Conservation (phyloP, 2,329 filamentous ascomycete genomes). For the Xylaria digitata region DNA sequence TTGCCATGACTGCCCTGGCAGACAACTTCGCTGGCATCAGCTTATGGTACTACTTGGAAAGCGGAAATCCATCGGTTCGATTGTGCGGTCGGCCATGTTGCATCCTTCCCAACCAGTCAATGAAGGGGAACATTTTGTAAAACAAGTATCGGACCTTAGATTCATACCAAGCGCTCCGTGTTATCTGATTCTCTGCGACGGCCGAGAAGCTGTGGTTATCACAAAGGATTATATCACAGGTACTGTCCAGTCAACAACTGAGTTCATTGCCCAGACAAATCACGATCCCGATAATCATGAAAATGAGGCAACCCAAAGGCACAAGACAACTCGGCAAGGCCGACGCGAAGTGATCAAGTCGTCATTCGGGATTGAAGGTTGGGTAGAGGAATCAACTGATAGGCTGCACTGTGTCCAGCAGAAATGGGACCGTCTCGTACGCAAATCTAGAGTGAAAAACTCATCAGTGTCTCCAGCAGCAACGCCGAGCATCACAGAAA, state of each 20-base stretch:
- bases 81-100: slow-evolving; percentile 55
- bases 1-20: slow-evolving; percentile 56
- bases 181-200: slow-evolving; percentile 67
- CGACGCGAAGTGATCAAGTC: slow-evolving; percentile 29
- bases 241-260: slow-evolving; percentile 55
- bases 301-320: slow-evolving; percentile 12
- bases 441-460: slow-evolving; percentile 39
- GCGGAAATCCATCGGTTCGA: slow-evolving; percentile 63
- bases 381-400: slow-evolving; percentile 49
- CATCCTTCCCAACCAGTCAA: not conserved
- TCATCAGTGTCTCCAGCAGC: slow-evolving; percentile 5
- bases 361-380: slow-evolving; percentile 41
- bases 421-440: slow-evolving; percentile 52
- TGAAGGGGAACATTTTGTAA: slow-evolving; percentile 20
- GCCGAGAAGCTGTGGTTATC: slow-evolving; percentile 58
- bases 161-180: slow-evolving; percentile 61
- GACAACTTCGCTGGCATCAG: slow-evolving; percentile 60
- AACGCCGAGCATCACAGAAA: slow-evolving; percentile 46
- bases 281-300: slow-evolving; percentile 56
- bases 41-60: slow-evolving; percentile 65
- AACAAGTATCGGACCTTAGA: slow-evolving; percentile 49
- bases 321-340: slow-evolving; percentile 9
- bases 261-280: slow-evolving; percentile 68
- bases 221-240: slow-evolving; percentile 66
- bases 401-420: slow-evolving; percentile 52